These are phyloP conservation scores for Ophiostoma australiae DNA, from an alignment of 2,329 filamentous ascomycete species.

Conservation along the genomic window DNA sequence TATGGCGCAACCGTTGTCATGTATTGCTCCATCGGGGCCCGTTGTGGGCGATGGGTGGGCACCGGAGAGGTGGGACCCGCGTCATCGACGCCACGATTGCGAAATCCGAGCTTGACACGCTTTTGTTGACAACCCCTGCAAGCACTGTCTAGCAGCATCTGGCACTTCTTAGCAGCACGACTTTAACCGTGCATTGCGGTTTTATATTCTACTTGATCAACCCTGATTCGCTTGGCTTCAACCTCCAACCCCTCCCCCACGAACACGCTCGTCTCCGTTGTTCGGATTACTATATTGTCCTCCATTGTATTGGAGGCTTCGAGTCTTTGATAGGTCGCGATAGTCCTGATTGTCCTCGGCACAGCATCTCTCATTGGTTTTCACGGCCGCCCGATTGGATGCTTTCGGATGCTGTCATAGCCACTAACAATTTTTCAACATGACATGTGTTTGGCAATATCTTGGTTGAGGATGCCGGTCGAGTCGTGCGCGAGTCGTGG, in stretches of 20 bases:
- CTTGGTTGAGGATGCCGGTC: not conserved
- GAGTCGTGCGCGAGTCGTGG: not conserved
- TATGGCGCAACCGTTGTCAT: conserved; percentile 9
- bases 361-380: not conserved
- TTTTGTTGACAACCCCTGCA: conserved; percentile 12
- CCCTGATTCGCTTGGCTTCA: not conserved
- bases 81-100: conserved; percentile 22
- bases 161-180: not conserved
- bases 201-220: conserved; percentile 1
- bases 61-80: conserved; percentile 13
- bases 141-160: not conserved
- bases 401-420: not conserved
- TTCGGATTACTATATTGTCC: conserved; percentile 1
- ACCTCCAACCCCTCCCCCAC: not conserved
- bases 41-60: not conserved
- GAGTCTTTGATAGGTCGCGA: not conserved
- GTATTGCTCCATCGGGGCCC: conserved; percentile 19
- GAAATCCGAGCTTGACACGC: conserved; percentile 1
- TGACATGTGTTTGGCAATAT: not conserved
- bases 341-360: not conserved
- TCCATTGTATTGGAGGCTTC: not conserved
- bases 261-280: not conserved
- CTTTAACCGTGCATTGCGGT: not conserved
- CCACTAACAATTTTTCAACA: not conserved
- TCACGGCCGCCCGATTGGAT: not conserved